phyloP scores from a whole-genome alignment of 495 filamentous ascomycete genomes.

The Aspergillus avenaceus region DNA sequence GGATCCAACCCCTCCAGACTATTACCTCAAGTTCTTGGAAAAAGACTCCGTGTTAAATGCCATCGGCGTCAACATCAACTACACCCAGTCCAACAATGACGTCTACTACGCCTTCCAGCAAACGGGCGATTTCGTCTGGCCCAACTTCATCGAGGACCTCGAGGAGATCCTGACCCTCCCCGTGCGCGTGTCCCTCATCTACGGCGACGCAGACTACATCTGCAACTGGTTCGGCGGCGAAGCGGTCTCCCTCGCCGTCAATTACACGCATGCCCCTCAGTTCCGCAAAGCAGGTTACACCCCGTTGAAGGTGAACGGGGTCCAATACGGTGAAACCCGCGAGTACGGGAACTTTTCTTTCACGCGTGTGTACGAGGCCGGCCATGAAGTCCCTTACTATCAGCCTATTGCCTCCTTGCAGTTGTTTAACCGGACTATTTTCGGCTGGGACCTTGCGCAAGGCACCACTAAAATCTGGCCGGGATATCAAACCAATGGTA shows the following conservation, averaged over 20 bases:
- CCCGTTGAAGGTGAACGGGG: constrained; percentile 36
- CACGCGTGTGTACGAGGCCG: constrained; percentile 53
- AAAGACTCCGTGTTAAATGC: constrained; percentile 53
- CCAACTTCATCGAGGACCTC: constrained; percentile 50
- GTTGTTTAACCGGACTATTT: constrained; percentile 52
- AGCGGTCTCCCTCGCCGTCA: constrained; percentile 33
- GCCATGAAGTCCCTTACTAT: constrained; percentile 57
- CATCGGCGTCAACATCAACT: constrained; percentile 65
- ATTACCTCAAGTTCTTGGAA: constrained; percentile 59
- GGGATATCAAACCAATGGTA: constrained; percentile 42
- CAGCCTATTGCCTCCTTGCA: constrained; percentile 48
- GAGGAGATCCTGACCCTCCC: constrained; percentile 46
- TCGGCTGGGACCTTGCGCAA: constrained; percentile 51
- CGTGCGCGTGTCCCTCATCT: constrained; percentile 64
- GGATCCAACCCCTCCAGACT: constrained; percentile 60
- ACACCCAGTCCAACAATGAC: constrained; percentile 46
- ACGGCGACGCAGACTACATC: constrained; percentile 58
- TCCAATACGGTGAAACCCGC: constrained; percentile 45
- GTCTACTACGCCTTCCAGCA: constrained; percentile 53
- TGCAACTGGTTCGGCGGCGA: constrained; percentile 50
- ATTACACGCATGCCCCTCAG: constrained; percentile 33
- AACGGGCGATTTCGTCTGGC: constrained; percentile 46
- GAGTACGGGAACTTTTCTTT: constrained; percentile 57
- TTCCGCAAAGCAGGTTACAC: constrained; percentile 46
- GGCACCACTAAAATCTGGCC: constrained; percentile 40